Evolutionary conservation across 2,329 filamentous ascomycete genomes (phyloP).

Genomic region (Fusarium tuaranense): DNA sequence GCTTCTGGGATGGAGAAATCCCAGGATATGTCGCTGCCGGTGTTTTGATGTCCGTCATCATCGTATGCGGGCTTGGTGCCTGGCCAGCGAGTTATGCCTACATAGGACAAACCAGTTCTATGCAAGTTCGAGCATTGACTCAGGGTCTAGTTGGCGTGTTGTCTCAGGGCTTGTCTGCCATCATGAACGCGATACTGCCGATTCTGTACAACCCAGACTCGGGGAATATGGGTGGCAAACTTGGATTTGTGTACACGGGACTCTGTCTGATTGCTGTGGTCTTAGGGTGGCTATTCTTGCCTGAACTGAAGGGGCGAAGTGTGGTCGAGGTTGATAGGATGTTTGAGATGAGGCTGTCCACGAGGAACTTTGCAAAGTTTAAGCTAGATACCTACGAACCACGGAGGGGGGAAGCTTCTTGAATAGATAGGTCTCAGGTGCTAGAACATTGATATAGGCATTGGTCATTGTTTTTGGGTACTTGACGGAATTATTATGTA

Average conservation of each 20-base stretch:
- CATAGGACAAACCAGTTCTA: conserved; percentile 38
- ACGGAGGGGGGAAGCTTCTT: neutral
- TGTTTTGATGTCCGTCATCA: conserved; percentile 53
- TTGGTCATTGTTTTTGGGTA: neutral
- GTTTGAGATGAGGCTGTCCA: neutral
- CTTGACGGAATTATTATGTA: neutral
- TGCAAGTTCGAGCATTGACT: conserved; percentile 25
- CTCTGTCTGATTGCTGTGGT: conserved; percentile 29
- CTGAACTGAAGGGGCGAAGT: neutral
- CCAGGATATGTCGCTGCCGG: neutral
- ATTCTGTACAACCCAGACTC: conserved; percentile 42
- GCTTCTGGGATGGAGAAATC: neutral
- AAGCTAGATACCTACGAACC: neutral
- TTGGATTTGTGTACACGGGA: conserved; percentile 53
- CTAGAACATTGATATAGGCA: no score
- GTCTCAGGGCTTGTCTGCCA: conserved; percentile 50
- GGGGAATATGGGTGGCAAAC: conserved; percentile 51
- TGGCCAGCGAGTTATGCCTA: conserved; percentile 55
- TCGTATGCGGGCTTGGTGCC: conserved; percentile 51
- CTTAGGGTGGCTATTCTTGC: neutral
- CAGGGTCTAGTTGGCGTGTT: conserved; percentile 55
- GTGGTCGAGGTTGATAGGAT: neutral
- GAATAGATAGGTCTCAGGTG: neutral
- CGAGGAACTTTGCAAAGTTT: neutral
- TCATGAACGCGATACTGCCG: conserved; percentile 35